Percentiles rank a stretch among this genome's conserved stretches.
phyloP scores from a whole-genome alignment of 192 early-diverging fungal genomes.

The Phycomyces nitens region DNA sequence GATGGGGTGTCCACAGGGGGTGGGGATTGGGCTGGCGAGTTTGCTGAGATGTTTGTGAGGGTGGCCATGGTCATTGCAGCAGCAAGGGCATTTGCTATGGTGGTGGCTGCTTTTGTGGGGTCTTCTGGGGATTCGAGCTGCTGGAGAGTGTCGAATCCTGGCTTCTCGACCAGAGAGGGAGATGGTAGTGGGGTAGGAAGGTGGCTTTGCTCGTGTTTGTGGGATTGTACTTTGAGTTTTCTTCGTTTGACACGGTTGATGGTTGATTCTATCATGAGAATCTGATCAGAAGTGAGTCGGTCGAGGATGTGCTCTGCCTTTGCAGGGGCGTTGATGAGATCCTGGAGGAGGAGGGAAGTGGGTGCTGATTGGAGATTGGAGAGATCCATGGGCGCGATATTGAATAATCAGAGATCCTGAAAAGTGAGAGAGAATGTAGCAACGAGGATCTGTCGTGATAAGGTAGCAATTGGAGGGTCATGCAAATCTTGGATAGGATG shows the following conservation, averaged over 20 bases:
- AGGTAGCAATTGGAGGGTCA: background rate
- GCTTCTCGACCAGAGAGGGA: constrained; percentile 1
- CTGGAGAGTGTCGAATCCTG: background rate
- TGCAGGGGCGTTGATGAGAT: constrained; percentile 25
- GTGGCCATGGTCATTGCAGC: constrained; percentile 13
- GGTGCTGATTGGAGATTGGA: background rate
- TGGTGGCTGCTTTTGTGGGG: constrained; percentile 3
- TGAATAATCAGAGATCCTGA: background rate
- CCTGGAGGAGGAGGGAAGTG: constrained; percentile 21
- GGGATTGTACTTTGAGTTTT: constrained; percentile 8
- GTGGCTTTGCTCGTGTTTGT: constrained; percentile 1
- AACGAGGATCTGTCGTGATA: constrained; percentile 3
- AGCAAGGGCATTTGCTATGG: constrained; percentile 21
- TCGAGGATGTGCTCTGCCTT: constrained; percentile 24
- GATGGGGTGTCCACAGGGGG: background rate
- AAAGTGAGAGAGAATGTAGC: background rate
- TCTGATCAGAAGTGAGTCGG: constrained; percentile 19
- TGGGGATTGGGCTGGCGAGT: constrained; percentile 4
- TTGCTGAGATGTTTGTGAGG: background rate
- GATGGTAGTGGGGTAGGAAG: constrained; percentile 8
- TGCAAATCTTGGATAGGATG: background rate
- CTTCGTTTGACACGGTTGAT: constrained; percentile 22
- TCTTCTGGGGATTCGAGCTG: background rate
- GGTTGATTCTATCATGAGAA: constrained; percentile 20
- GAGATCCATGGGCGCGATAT: background rate